Base-by-base conservation (phyloP, 139 green algal genomes). In the Chlamydomonas schloesseri region DNA sequence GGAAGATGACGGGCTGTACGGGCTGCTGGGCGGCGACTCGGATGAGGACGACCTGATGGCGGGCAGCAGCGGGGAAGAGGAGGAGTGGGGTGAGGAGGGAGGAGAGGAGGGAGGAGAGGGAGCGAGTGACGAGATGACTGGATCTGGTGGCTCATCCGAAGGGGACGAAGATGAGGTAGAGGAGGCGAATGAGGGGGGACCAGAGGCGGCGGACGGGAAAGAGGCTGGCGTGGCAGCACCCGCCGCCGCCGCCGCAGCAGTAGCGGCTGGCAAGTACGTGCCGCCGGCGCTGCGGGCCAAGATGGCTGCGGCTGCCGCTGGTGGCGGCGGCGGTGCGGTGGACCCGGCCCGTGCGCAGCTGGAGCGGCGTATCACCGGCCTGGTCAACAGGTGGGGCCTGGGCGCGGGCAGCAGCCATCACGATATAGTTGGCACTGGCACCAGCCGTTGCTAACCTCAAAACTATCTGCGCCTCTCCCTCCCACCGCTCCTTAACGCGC, bases 341-440 rank as follows among this genome's bases (percentile, higher is more conserved):
- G 73, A 81, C 8, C 47, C 73, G 3, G 82, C 88, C 1, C 36
- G 68, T 31, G 47, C 70, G 20, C 50, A 70, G 26, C 62, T 96
- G 75, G 83, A 91, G 75, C 84, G 91, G 18, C 88, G 90, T 9
- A 87, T 97, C 62, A 93, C 91, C 28, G 95, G 95, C 29, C 89
- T 97, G 64, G 89, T 98, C 55, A 98, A 98, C 88, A 91, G 94
- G 90, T 90, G 82, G 4, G 73, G 18, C 55, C 55, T 64, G 55
- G 55, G 55, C 10, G 21, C 20, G 20, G n/a, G n/a, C n/a, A n/a
- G n/a, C n/a, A n/a, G n/a, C n/a, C n/a, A n/a, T n/a, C n/a, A n/a
- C n/a, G n/a, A n/a, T n/a, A n/a, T n/a, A n/a, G n/a, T n/a, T n/a
- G n/a, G n/a, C n/a, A n/a, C n/a, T n/a, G n/a, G n/a, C n/a, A n/a